Percentiles rank a stretch among this genome's conserved stretches.
Evolutionary conservation across 805 yeast species (phyloP).

Genomic region (Saccharomycopsis fermentans): DNA sequence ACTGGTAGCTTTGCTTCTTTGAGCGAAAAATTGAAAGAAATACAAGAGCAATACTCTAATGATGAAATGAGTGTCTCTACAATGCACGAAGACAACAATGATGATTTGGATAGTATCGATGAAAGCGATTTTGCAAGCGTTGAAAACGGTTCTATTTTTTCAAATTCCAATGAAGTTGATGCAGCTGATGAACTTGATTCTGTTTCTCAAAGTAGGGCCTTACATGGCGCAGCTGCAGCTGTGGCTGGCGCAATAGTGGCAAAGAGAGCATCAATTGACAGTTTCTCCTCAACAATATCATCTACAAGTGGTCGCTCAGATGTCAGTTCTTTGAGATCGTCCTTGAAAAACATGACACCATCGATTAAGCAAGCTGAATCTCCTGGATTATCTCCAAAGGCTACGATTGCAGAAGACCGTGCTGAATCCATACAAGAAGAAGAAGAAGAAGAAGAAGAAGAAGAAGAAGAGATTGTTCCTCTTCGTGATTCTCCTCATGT

Average conservation of each 20-base stretch:
- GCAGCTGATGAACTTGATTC: neutral
- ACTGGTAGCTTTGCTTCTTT: constrained; percentile 18
- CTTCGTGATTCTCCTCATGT: neutral
- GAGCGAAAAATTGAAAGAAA: constrained; percentile 18
- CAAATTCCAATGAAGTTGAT: neutral
- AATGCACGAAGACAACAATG: constrained; percentile 4
- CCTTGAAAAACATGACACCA: constrained; percentile 14
- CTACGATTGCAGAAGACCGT: neutral
- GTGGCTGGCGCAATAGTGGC: constrained; percentile 7
- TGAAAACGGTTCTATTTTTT: neutral
- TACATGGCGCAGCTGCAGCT: neutral
- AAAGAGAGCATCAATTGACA: neutral
- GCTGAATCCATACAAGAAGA: neutral
- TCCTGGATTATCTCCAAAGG: constrained; percentile 1
- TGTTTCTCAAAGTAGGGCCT: neutral
- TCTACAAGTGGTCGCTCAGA: neutral
- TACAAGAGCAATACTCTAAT: constrained; percentile 15
- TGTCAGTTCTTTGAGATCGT: constrained; percentile 14
- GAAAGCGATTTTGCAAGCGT: neutral
- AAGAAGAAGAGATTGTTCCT: neutral
- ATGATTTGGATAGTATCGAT: neutral
- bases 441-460: neutral
- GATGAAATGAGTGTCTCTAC: constrained; percentile 9
- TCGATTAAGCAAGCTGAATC: neutral
- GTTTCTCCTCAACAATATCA: neutral